Conservation (phyloP, 768 basidiomycete genomes). For the Mycena metata region DNA sequence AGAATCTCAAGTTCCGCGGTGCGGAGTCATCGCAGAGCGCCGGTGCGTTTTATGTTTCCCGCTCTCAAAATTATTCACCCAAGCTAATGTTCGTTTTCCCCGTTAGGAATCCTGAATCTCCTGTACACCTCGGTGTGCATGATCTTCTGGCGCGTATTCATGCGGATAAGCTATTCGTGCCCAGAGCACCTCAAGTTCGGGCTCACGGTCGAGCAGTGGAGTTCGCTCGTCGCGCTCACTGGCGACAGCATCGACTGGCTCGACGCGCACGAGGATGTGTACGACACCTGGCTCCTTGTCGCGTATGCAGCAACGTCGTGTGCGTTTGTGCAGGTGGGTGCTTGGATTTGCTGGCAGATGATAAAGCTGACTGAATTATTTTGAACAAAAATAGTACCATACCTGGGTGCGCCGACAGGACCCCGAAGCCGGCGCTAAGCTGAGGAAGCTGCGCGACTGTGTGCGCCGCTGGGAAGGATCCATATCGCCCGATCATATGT, state of each 20-base stretch:
- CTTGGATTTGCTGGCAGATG: slow-evolving; percentile 10
- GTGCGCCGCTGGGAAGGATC: slow-evolving; percentile 90
- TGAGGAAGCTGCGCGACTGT: slow-evolving; percentile 86
- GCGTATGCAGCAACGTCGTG: slow-evolving; percentile 91
- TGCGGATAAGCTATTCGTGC: slow-evolving; percentile 95
- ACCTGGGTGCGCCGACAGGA: slow-evolving; percentile 92
- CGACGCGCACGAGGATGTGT: slow-evolving; percentile 80
- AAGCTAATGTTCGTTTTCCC: slow-evolving; percentile 5
- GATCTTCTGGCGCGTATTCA: slow-evolving; percentile 98
- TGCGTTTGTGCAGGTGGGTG: slow-evolving; percentile 87
- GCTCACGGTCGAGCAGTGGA: slow-evolving; percentile 86
- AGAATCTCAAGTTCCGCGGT: slow-evolving; percentile 83
- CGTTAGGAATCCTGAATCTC: slow-evolving; percentile 86
- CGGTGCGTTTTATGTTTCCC: slow-evolving; percentile 55
- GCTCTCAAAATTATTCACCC: not conserved
- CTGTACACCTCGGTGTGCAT: slow-evolving; percentile 92
- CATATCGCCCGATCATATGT: slow-evolving; percentile 94
- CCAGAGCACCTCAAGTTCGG: slow-evolving; percentile 92
- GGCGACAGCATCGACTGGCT: slow-evolving; percentile 93
- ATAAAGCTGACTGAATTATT: slow-evolving; percentile 13
- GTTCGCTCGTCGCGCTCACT: slow-evolving; percentile 76
- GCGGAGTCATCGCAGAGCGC: slow-evolving; percentile 73
- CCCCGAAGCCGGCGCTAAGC: slow-evolving; percentile 75
- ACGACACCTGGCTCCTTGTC: slow-evolving; percentile 90
- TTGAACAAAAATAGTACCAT: slow-evolving; percentile 76